These are phyloP conservation scores for Paramecium tetraurelia DNA, from an alignment of 73 alveolate genomes.

Conservation along the genomic window DNA sequence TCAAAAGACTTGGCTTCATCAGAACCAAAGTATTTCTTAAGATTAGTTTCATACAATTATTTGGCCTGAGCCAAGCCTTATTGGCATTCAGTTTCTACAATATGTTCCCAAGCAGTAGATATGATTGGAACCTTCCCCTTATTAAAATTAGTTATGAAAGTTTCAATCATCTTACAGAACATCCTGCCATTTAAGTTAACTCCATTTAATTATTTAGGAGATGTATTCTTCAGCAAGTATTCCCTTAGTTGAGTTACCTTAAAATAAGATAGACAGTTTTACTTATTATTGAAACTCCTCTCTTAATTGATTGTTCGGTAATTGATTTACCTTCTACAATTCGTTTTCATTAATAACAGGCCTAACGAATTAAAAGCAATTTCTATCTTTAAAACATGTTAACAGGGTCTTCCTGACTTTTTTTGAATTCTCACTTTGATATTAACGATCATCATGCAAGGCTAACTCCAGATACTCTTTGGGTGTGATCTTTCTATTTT, in stretches of 20 bases:
- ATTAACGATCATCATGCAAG: constrained; percentile 58
- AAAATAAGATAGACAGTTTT: background rate
- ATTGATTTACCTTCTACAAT: background rate
- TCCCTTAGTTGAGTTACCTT: background rate
- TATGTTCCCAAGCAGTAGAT: constrained; percentile 36
- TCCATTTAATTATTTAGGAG: constrained; percentile 34
- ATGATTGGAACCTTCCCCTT: constrained; percentile 20
- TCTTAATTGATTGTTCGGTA: background rate
- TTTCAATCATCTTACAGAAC: constrained; percentile 23
- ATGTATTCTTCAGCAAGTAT: background rate
- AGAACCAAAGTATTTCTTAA: background rate
- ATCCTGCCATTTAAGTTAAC: constrained; percentile 34
- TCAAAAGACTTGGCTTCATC: constrained; percentile 15
- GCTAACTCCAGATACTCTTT: constrained; percentile 88
- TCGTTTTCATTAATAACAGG: background rate
- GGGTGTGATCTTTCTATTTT: constrained; percentile 84
- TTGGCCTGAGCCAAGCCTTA: background rate
- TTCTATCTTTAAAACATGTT: background rate
- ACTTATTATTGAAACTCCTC: background rate
- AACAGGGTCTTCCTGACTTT: constrained; percentile 48
- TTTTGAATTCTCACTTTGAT: background rate
- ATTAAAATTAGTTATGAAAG: background rate
- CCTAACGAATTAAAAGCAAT: background rate
- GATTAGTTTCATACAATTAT: background rate
- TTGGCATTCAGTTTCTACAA: constrained; percentile 16